phyloP scores from a whole-genome alignment of 2,329 filamentous ascomycete genomes.

The Beauveria australis region DNA sequence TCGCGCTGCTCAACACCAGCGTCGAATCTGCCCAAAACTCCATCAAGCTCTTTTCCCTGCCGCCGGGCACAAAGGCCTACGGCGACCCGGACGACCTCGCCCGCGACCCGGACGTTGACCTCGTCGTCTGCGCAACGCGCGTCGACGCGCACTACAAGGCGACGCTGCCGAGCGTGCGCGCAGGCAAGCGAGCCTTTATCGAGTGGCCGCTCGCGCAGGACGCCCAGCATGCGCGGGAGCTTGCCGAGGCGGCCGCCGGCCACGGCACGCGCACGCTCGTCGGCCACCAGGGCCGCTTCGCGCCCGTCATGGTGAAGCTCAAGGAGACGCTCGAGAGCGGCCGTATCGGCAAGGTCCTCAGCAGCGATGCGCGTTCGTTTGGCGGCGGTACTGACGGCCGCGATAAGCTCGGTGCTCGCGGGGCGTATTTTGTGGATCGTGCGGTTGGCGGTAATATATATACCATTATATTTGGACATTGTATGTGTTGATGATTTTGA shows the following conservation, averaged over 20 bases:
- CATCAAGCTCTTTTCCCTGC: constrained; percentile 34
- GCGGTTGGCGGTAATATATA: constrained; percentile 37
- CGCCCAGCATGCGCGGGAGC: constrained; percentile 29
- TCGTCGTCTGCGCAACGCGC: constrained; percentile 46
- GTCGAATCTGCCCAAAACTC: constrained; percentile 34
- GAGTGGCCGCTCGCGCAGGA: constrained; percentile 51
- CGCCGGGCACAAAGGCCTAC: constrained; percentile 36
- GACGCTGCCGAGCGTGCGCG: constrained; percentile 36
- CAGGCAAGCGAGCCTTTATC: constrained; percentile 45
- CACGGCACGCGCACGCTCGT: constrained; percentile 31
- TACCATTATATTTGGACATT: constrained; percentile 34
- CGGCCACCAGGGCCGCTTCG: constrained; percentile 41
- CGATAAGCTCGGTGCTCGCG: constrained; percentile 22
- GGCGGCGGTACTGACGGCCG: constrained; percentile 30
- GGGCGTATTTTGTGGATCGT: constrained; percentile 41
- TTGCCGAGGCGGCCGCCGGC: constrained; percentile 27
- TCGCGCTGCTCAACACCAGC: constrained; percentile 44
- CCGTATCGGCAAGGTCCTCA: constrained; percentile 43
- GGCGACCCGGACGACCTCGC: constrained; percentile 41
- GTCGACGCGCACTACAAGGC: constrained; percentile 44
- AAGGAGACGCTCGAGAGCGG: constrained; percentile 35
- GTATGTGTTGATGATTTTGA: constrained; percentile 20
- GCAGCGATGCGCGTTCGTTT: constrained; percentile 34
- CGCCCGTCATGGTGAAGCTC: constrained; percentile 36
- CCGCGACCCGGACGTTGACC: constrained; percentile 39